Evolutionary conservation across 83 land plant genomes (phyloP), one percentile per base, ranked within the genome.

Genomic region (Larix sibirica): DNA sequence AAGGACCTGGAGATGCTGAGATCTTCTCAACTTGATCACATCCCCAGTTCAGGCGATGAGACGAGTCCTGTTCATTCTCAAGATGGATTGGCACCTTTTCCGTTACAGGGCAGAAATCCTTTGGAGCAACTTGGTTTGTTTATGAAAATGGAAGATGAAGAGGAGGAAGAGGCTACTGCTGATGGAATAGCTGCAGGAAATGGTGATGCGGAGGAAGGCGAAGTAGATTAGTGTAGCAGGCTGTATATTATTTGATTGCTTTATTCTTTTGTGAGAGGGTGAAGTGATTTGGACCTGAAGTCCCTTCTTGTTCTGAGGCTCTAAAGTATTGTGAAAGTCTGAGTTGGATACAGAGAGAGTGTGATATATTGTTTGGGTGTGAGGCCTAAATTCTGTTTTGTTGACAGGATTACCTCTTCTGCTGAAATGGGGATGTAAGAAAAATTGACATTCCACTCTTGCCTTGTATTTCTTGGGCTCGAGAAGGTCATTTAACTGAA

Each of bases 71-170:
- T 68, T 6, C 76, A 86, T 23, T 85, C 92, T 20, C 83, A 81
- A 7, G 95, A 88, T 18, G 90, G 91, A 4, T 47, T 95, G 23
- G 61, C 79, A 44, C 84, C 89, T 26, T 93, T 94, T 75, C 84
- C 93, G 31, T 83, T 95, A 20, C 85, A 89, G 50, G 96, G 93
- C 31, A 84, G 88, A 12, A 97, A 95, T 74, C 93, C 97, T 31
- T 80, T 96, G 77, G 97, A 96, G 85, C 92, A 94, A 73, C 86
- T 96, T 62, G 98, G 97, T 50, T 83, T 96, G 42, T 96, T 90
- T 81, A 96, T 92, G 98, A 96, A 91, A 83, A 87, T 80, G 12
- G 95, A 95, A 14, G 98, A 95, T 17, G 92, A 77, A 33, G 98
- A 95, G 23, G 85, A 89, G 21, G 80, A 62, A 10, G 62, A 16